phyloP scores from a whole-genome alignment of 257 asterid species.

The Scutellaria baicalensis region DNA sequence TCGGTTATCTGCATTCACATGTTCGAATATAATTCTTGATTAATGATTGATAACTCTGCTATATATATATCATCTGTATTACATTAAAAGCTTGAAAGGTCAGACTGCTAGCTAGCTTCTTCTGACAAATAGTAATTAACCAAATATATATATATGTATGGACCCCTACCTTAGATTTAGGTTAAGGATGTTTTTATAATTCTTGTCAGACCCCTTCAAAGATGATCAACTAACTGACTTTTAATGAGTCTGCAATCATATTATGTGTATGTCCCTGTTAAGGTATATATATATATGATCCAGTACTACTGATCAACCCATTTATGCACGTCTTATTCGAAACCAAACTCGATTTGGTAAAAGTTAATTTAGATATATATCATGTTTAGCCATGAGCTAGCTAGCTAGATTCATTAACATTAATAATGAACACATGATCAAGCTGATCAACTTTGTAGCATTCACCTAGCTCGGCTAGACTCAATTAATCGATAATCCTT shows the following conservation, averaged over 20 bases:
- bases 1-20: not conserved
- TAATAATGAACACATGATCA: too few species aligned
- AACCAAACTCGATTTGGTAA: too few species aligned
- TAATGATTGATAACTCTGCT: not conserved
- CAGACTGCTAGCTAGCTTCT: not conserved
- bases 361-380: too few species aligned
- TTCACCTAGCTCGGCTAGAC: too few species aligned
- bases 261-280: not conserved
- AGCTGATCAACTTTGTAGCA: too few species aligned
- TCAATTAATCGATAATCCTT: too few species aligned
- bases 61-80: too few species aligned
- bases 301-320: too few species aligned
- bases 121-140: not conserved
- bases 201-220: not conserved
- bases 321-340: too few species aligned
- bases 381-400: too few species aligned
- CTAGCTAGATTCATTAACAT: too few species aligned
- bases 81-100: not conserved
- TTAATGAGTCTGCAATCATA: not conserved
- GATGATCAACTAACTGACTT: not conserved
- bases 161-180: slow-evolving; percentile 5
- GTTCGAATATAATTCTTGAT: not conserved
- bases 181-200: not conserved
- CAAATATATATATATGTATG: not conserved
- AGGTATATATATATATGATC: too few species aligned